A percentile compares a stretch with the other conserved stretches of the same genome.
Evolutionary conservation across 352 stramenopile genomes (phyloP).

Genomic region (Phytophthora syringae): DNA sequence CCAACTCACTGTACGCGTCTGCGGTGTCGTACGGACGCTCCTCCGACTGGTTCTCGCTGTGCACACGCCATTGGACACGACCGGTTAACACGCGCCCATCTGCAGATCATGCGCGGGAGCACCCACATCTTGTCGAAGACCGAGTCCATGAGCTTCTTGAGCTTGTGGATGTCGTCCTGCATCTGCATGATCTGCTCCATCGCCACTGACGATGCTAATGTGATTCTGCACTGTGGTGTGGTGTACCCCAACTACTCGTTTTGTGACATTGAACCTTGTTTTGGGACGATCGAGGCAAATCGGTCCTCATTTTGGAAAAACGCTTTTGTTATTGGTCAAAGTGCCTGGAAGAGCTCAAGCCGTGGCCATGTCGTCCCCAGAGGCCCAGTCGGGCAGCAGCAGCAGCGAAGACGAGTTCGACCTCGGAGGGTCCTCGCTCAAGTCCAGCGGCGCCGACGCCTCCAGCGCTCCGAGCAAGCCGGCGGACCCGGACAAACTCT

Average conservation of each 20-base stretch:
- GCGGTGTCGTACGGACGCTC: conserved; percentile 70
- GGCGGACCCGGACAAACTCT: conserved; percentile 57
- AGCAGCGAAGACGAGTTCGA: conserved; percentile 87
- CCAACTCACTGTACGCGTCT: conserved; percentile 82
- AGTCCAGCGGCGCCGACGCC: conserved; percentile 11
- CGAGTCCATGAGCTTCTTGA: conserved; percentile 92
- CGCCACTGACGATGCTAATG: too few species aligned
- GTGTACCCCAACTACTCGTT: too few species aligned
- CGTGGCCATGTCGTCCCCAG: conserved; percentile 67
- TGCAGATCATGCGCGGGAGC: background rate
- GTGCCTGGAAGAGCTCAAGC: too few species aligned
- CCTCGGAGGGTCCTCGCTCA: conserved; percentile 44
- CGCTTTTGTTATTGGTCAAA: too few species aligned
- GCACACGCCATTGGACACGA: background rate
- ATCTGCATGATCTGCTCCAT: conserved; percentile 93
- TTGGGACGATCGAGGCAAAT: too few species aligned
- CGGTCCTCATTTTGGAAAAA: too few species aligned
- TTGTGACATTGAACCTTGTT: too few species aligned
- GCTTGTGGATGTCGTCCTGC: conserved; percentile 92
- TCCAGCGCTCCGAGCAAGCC: conserved; percentile 10
- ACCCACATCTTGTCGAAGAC: conserved; percentile 88
- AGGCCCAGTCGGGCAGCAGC: conserved; percentile 59
- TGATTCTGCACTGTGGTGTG: too few species aligned
- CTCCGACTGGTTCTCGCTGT: conserved; percentile 64
- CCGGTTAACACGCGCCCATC: conserved; percentile 7